A percentile compares a stretch with the other conserved stretches of the same genome.
Evolutionary conservation across 352 stramenopile genomes (phyloP).

Genomic region (Globisporangium uncinulatum): DNA sequence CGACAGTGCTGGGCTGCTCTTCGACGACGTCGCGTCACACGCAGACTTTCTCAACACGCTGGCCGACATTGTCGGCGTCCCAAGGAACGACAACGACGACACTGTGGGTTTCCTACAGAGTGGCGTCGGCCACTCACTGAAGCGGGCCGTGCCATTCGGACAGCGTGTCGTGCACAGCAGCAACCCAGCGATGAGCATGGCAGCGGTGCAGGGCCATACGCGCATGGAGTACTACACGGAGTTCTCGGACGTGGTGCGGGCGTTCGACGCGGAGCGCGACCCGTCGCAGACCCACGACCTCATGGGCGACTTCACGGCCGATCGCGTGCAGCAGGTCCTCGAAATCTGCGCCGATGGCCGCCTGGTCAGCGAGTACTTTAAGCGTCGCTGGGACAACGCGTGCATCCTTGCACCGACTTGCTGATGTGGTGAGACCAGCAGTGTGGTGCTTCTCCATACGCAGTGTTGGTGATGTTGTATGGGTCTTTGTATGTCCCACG

Average conservation of each 20-base stretch:
- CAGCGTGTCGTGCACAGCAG: slow-evolving; percentile 40
- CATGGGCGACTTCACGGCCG: slow-evolving; percentile 11
- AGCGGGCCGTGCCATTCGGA: slow-evolving; percentile 26
- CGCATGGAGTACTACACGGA: slow-evolving; percentile 51
- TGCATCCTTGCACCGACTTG: slow-evolving; percentile 13
- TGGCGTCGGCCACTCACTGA: slow-evolving; percentile 51
- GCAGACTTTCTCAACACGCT: slow-evolving; percentile 66
- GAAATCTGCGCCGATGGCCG: slow-evolving; percentile 13
- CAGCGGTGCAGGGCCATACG: slow-evolving; percentile 41
- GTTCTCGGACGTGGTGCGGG: slow-evolving; percentile 40
- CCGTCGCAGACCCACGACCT: slow-evolving; percentile 37
- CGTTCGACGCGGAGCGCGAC: slow-evolving; percentile 43
- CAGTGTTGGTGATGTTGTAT: too few relatives aligned
- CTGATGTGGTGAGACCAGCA: too few relatives aligned
- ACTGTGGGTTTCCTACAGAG: slow-evolving; percentile 58
- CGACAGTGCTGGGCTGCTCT: slow-evolving; percentile 23
- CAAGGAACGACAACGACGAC: slow-evolving; percentile 13
- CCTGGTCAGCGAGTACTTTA: slow-evolving; percentile 15
- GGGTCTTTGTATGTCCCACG: too few relatives aligned
- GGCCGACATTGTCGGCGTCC: slow-evolving; percentile 57
- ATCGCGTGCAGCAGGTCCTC: slow-evolving; percentile 9
- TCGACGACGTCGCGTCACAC: slow-evolving; percentile 39
- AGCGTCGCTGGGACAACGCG: slow-evolving; percentile 12
- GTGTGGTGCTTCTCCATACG: too few relatives aligned
- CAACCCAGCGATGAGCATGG: slow-evolving; percentile 52